Percentiles rank a stretch among this genome's conserved stretches.
These are phyloP conservation scores for Trichophyton equinum DNA, from an alignment of 2,329 filamentous ascomycete genomes.

Conservation along the genomic window DNA sequence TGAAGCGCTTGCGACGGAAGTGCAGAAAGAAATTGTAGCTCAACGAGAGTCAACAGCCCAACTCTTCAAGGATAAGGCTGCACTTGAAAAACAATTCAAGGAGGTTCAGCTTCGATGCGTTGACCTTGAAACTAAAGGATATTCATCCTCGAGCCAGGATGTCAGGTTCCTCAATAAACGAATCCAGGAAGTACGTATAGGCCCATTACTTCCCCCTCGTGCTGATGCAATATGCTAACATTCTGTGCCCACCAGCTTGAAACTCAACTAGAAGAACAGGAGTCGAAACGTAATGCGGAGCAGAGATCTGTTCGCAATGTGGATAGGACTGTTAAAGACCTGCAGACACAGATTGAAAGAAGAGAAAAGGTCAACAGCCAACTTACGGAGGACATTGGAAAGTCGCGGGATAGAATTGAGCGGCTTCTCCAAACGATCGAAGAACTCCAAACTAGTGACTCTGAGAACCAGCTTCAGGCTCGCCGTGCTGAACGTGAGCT, in stretches of 20 bases:
- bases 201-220: slow-evolving; percentile 15
- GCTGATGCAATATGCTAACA: not conserved
- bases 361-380: slow-evolving; percentile 77
- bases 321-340: slow-evolving; percentile 84
- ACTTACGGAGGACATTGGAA: slow-evolving; percentile 68
- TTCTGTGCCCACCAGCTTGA: slow-evolving; percentile 53
- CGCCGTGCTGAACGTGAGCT: slow-evolving; percentile 83
- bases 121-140: slow-evolving; percentile 93
- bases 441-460: slow-evolving; percentile 81
- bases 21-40: slow-evolving; percentile 80
- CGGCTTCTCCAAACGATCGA: slow-evolving; percentile 84
- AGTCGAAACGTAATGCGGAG: slow-evolving; percentile 64
- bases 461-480: slow-evolving; percentile 63
- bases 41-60: slow-evolving; percentile 73
- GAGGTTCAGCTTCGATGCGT: slow-evolving; percentile 82
- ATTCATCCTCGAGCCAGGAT: slow-evolving; percentile 86
- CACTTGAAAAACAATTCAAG: slow-evolving; percentile 77
- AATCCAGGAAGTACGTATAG: slow-evolving; percentile 67
- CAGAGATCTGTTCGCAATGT: slow-evolving; percentile 83
- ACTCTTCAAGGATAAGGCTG: slow-evolving; percentile 80
- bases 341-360: slow-evolving; percentile 83
- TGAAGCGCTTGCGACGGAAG: slow-evolving; percentile 72
- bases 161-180: slow-evolving; percentile 89
- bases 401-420: slow-evolving; percentile 80
- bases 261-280: slow-evolving; percentile 69